These are phyloP conservation scores for Gremmenia infestans DNA, from an alignment of 2,329 filamentous ascomycete species.

Conservation along the genomic window DNA sequence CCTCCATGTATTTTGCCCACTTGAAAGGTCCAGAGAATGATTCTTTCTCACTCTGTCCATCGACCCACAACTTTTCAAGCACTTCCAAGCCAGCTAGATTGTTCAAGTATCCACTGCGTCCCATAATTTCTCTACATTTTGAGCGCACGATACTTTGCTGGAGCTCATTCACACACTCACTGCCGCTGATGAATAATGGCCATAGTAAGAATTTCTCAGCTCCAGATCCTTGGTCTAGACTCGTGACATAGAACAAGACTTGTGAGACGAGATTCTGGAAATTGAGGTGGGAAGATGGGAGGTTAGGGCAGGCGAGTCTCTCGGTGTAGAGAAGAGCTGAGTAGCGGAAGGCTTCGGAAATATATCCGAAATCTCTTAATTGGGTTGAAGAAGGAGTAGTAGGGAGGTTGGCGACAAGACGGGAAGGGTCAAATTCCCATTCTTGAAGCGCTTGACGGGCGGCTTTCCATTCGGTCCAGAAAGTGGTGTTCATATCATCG, in stretches of 20 bases:
- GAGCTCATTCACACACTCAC: conserved; percentile 77
- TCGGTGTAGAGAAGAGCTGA: conserved; percentile 86
- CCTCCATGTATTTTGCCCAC: conserved; percentile 29
- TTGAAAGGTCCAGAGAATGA: conserved; percentile 24
- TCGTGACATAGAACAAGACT: conserved; percentile 77
- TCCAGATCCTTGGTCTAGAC: conserved; percentile 64
- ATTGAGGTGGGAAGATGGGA: conserved; percentile 67
- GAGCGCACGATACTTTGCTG: conserved; percentile 75
- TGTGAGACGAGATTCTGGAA: conserved; percentile 81
- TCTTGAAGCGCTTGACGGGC: conserved; percentile 69
- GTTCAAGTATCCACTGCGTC: conserved; percentile 87
- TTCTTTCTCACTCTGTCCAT: conserved; percentile 16
- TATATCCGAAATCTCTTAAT: conserved; percentile 68
- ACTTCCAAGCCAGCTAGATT: conserved; percentile 83
- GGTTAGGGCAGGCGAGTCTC: conserved; percentile 71
- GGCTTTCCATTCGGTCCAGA: conserved; percentile 84
- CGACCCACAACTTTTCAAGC: conserved; percentile 74
- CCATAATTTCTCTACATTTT: conserved; percentile 81
- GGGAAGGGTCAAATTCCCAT: conserved; percentile 67
- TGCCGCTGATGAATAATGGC: conserved; percentile 87
- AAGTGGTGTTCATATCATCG: conserved; percentile 58
- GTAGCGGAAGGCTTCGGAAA: conserved; percentile 87
- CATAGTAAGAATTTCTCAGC: conserved; percentile 88
- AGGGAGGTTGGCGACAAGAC: conserved; percentile 47
- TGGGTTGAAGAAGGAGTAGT: conserved; percentile 52